A percentile compares a stretch with the other conserved stretches of the same genome.
phyloP scores from a whole-genome alignment of 441 rosid genomes.

The Populus tomentosa region DNA sequence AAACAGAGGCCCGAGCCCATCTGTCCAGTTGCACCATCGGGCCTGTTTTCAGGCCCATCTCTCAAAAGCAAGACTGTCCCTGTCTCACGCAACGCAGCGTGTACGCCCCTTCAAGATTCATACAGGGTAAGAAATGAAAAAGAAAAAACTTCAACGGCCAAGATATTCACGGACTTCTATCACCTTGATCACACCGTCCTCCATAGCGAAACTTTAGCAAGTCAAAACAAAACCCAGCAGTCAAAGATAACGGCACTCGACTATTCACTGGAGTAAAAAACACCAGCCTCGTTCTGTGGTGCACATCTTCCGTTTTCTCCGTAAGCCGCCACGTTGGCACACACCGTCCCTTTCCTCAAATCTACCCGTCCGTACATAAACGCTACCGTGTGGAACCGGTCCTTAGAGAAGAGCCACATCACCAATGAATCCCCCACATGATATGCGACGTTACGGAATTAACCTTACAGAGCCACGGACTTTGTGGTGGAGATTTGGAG shows the following conservation, averaged over 20 bases:
- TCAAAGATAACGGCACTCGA: background rate
- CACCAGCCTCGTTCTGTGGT: no score
- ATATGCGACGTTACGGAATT: slow-evolving; percentile 35
- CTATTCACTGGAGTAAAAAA: slow-evolving; percentile 6
- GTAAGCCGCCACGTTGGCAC: slow-evolving; percentile 31
- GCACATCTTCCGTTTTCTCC: background rate
- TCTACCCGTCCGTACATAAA: background rate
- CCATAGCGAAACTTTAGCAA: background rate
- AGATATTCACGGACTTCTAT: background rate
- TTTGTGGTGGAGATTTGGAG: slow-evolving; percentile 58
- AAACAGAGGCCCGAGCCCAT: background rate
- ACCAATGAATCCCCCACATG: slow-evolving; percentile 29
- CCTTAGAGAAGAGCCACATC: slow-evolving; percentile 29
- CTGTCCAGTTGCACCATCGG: background rate
- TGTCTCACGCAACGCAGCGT: background rate
- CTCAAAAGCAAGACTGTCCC: background rate
- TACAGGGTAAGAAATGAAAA: background rate
- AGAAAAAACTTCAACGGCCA: background rate
- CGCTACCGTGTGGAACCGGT: slow-evolving; percentile 27
- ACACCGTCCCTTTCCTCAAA: slow-evolving; percentile 12
- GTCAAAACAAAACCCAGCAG: background rate
- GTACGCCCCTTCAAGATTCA: background rate
- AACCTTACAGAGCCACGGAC: slow-evolving; percentile 26
- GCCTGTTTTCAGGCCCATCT: background rate
- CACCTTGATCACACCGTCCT: background rate